Base-by-base conservation (phyloP, 768 basidiomycete genomes). In the Hypholoma fasciculare region DNA sequence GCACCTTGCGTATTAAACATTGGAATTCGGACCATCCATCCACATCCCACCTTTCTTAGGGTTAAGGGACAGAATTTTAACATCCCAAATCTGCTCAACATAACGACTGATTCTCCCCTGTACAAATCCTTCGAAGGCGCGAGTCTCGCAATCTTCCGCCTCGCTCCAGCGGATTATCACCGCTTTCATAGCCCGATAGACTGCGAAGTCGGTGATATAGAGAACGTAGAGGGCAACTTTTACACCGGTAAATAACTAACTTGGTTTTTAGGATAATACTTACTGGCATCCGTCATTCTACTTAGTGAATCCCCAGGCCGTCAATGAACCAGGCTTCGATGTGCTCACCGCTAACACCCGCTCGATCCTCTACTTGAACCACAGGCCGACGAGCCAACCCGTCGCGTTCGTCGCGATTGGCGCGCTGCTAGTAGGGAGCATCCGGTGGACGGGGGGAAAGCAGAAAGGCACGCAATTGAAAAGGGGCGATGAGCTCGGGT, bases 111-210 rank as follows among this genome's bases (percentile, higher is more conserved):
- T 47, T 72, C 84, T 1, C 78, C 81, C 1, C 60, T 72, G 26
- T 75, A 80, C 2, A 59, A 68, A 20, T 57, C 63, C n/a, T 82
- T 86, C 52, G 64, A 73, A 7, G 74, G 76, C 20, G 72, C 77
- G 0, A 77, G 82, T 20, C 66, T 92, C 1, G 88, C 88, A 0
- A 83, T 89, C 57, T 88, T 89, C 71, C 78, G 91, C 52, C 82
- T 94, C 16, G 90, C 92, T 0, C 92, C 90, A 0, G 80, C 85
- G 8, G 91, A 93, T 67, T 92, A 92, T 64, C 91, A 93, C 67
- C 84, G 90, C 13, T 92, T 89, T 79, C 90, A 91, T 61, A 82
- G 82, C 36, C 88, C 89, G 13, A 74, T 88, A 26, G 85, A 87
- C 53, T 85, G 79, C 38, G 78, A 74, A 11, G 69, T 87, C 17